Conservation (phyloP, 1,284 basidiomycete genomes). For the Chiua sp. region DNA sequence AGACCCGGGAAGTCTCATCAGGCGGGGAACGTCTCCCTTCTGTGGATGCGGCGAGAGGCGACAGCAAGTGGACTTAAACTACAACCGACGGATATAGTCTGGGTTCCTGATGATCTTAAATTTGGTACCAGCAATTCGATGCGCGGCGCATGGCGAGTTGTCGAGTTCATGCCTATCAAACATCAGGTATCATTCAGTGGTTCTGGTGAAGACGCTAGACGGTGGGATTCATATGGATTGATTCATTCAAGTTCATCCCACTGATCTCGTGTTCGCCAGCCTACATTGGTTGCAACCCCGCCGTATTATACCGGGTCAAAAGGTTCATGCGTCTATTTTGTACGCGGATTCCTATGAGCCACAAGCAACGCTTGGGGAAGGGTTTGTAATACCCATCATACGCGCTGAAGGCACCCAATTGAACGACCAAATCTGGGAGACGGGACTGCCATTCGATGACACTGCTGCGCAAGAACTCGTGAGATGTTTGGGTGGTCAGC, state of each 20-base stretch:
- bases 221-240: slow-evolving; percentile 13
- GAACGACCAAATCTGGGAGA: slow-evolving; percentile 27
- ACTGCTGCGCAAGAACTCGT: slow-evolving; percentile 25
- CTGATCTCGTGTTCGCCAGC: slow-evolving; percentile 15
- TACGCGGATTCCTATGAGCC: slow-evolving; percentile 31
- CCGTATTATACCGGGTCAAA: slow-evolving; percentile 36
- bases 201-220: slow-evolving; percentile 6
- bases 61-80: slow-evolving; percentile 24
- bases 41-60: slow-evolving; percentile 38
- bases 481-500: slow-evolving; percentile 6
- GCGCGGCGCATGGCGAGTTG: slow-evolving; percentile 18
- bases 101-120: slow-evolving; percentile 32
- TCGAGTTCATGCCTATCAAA: slow-evolving; percentile 35
- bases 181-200: slow-evolving; percentile 29
- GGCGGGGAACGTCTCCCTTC: slow-evolving; percentile 28
- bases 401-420: slow-evolving; percentile 11
- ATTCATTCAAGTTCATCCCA: background rate
- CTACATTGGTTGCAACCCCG: slow-evolving; percentile 25
- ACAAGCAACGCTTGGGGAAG: slow-evolving; percentile 30
- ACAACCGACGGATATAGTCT: slow-evolving; percentile 27
- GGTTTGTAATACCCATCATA: slow-evolving; percentile 29
- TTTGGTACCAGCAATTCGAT: slow-evolving; percentile 26
- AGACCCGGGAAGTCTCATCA: slow-evolving; percentile 14
- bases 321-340: slow-evolving; percentile 34
- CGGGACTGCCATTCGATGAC: slow-evolving; percentile 30